Base-by-base conservation (phyloP, 2,329 filamentous ascomycete genomes). In the Apiospora rasikravindrae region DNA sequence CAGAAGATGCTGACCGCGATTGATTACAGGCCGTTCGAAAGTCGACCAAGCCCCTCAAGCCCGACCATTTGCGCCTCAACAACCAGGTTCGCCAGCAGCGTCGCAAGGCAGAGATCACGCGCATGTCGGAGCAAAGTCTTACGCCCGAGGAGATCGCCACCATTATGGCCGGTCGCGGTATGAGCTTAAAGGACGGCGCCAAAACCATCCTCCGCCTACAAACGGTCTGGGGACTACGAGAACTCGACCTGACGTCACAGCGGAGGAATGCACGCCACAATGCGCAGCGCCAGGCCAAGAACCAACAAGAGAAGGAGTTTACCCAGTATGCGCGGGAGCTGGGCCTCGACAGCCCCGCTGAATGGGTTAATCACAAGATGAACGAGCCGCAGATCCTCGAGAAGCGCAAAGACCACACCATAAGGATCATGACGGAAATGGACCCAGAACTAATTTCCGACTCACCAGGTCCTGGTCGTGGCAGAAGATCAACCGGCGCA, bases 131-230 rank as follows among this genome's bases (percentile, higher is more conserved):
- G n/a, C 73, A 75, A 47, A 73, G 73, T 6, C 72, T 76, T 49
- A 51, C 73, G 1, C 49, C 73, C 7, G 73, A 73, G 24, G 69
- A 74, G 8, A 75, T 76, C 42, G 73, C 71, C 16, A 64, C 70
- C 37, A 73, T 70, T 45, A 67, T 76, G 71, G 70, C 72, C 13
- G 49, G 68, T 4, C 74, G 75, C 42, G 75, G 74, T 26, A 76
- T 76, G 75, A 67, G 70, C 66, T 71, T 76, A 24, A 76, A 73
- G 51, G 74, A 75, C 33, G 75, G 75, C 57, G 68, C 73, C 29
- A 74, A 73, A 0, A 76, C 75, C 8, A 75, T 76, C 24, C 68
- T 73, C 4, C 75, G 75, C 1, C 72, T 76, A 1, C 75, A 76
- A 70, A 75, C 73, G 29, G 73, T 72, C 8, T 75, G 75, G 75